Percentiles rank a stretch among this genome's conserved stretches.
phyloP scores from a whole-genome alignment of 1,139 yeast genomes.

The Pichia inconspicua region DNA sequence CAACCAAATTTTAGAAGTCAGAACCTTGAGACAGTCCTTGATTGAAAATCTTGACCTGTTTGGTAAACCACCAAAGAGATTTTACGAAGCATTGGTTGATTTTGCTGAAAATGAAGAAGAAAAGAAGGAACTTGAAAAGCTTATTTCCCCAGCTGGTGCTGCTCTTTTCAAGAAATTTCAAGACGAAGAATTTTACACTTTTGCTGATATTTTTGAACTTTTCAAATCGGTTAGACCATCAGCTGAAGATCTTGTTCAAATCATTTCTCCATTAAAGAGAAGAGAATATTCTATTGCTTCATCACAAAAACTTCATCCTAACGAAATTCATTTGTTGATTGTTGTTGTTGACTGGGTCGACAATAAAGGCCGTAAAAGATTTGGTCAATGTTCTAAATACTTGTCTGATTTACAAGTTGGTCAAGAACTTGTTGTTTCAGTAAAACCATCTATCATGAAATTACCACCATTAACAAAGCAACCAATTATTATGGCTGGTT shows the following conservation, averaged over 20 bases:
- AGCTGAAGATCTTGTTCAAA: slow-evolving; percentile 59
- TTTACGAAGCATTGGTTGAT: slow-evolving; percentile 74
- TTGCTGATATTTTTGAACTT: slow-evolving; percentile 73
- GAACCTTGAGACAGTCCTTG: slow-evolving; percentile 77
- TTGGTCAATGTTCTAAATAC: slow-evolving; percentile 91
- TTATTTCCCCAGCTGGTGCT: slow-evolving; percentile 78
- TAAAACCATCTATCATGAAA: slow-evolving; percentile 96
- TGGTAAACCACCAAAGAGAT: slow-evolving; percentile 94
- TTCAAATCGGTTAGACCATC: slow-evolving; percentile 79
- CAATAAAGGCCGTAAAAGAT: slow-evolving; percentile 76
- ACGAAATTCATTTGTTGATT: slow-evolving; percentile 82
- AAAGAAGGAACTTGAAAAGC: slow-evolving; percentile 49
- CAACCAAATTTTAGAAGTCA: slow-evolving; percentile 49
- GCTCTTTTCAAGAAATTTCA: slow-evolving; percentile 77
- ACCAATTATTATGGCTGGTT: slow-evolving; percentile 94
- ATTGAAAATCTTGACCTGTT: slow-evolving; percentile 77
- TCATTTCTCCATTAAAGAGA: slow-evolving; percentile 85
- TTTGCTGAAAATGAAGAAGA: slow-evolving; percentile 68
- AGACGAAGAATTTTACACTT: slow-evolving; percentile 75
- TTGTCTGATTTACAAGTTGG: slow-evolving; percentile 75
- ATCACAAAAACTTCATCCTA: slow-evolving; percentile 85
- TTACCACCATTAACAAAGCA: slow-evolving; percentile 79
- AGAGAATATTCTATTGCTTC: slow-evolving; percentile 99
- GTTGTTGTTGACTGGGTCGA: slow-evolving; percentile 98
- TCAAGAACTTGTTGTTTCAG: slow-evolving; percentile 83